Percentiles rank a stretch among this genome's conserved stretches.
Evolutionary conservation across 495 filamentous ascomycete species (phyloP).

Genomic region (Astrocystis sublimbata): DNA sequence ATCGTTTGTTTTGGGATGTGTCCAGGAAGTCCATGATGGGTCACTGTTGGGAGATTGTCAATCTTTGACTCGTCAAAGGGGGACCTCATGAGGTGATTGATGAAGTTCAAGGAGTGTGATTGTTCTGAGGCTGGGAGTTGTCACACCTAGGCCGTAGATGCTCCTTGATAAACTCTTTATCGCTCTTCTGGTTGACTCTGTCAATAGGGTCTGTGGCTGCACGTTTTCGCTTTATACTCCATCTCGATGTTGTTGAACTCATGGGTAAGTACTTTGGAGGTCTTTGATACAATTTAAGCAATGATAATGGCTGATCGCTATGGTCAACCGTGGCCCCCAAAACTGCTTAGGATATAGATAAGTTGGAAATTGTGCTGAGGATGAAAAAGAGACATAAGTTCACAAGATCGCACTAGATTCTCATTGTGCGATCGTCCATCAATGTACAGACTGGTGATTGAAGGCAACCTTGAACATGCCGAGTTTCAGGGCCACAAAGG

Average conservation of each 20-base stretch:
- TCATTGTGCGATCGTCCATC: not conserved
- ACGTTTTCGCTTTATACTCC: slow-evolving; percentile 32
- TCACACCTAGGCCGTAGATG: slow-evolving; percentile 46
- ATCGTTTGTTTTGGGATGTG: slow-evolving; percentile 40
- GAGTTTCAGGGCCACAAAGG: no score
- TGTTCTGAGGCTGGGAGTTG: no score
- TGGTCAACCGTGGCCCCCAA: no score
- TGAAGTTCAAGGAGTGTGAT: no score
- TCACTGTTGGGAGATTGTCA: slow-evolving; percentile 18
- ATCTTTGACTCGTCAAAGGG: not conserved
- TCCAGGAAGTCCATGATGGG: slow-evolving; percentile 46
- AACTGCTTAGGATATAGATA: not conserved
- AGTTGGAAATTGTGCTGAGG: not conserved
- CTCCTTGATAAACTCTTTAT: slow-evolving; percentile 46
- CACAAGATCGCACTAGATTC: not conserved
- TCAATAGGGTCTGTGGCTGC: slow-evolving; percentile 44
- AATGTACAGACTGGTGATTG: not conserved
- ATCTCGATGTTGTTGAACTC: slow-evolving; percentile 2
- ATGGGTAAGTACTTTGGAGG: not conserved
- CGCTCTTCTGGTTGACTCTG: slow-evolving; percentile 43
- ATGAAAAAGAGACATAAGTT: not conserved
- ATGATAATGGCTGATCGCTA: no score
- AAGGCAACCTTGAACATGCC: not conserved
- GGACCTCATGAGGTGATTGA: no score
- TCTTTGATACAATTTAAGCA: no score